Conservation (phyloP, 441 rosid genomes). For the Hura crepitans region DNA sequence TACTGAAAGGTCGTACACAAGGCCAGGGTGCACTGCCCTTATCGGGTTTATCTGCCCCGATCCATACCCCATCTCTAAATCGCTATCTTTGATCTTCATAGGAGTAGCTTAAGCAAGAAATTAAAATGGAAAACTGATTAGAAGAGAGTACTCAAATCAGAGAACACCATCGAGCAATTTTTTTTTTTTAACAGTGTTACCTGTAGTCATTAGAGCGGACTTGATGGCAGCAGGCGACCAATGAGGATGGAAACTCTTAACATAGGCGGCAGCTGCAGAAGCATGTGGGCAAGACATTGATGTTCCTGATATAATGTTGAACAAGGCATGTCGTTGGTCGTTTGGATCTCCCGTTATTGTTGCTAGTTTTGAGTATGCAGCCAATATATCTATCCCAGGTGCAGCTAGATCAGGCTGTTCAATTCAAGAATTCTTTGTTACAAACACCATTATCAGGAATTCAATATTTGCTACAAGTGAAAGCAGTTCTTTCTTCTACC, state of each 20-base stretch:
- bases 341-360: constrained; percentile 26
- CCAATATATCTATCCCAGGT: constrained; percentile 55
- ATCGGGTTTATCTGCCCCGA: constrained; percentile 59
- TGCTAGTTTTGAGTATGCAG: constrained; percentile 37
- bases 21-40: constrained; percentile 55
- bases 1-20: constrained; percentile 45
- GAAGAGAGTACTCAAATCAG: neutral
- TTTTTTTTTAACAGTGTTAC: constrained; percentile 21
- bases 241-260: constrained; percentile 44
- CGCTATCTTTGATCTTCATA: constrained; percentile 38
- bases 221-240: constrained; percentile 60
- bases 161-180: neutral
- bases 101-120: constrained; percentile 50
- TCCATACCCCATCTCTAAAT: constrained; percentile 47
- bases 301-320: constrained; percentile 46
- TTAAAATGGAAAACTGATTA: neutral
- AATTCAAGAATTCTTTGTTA: constrained; percentile 12
- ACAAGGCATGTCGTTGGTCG: constrained; percentile 34
- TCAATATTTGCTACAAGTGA: constrained; percentile 18
- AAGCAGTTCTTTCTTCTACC: constrained; percentile 24
- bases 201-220: constrained; percentile 66
- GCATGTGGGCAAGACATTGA: constrained; percentile 74
- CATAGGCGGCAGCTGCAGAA: constrained; percentile 52
- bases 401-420: constrained; percentile 63
- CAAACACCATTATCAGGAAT: neutral